Evolutionary conservation across 176 grass and related monocot genomes (phyloP), one percentile per base, ranked within the genome.

Genomic region (Rhynchospora pubera): DNA sequence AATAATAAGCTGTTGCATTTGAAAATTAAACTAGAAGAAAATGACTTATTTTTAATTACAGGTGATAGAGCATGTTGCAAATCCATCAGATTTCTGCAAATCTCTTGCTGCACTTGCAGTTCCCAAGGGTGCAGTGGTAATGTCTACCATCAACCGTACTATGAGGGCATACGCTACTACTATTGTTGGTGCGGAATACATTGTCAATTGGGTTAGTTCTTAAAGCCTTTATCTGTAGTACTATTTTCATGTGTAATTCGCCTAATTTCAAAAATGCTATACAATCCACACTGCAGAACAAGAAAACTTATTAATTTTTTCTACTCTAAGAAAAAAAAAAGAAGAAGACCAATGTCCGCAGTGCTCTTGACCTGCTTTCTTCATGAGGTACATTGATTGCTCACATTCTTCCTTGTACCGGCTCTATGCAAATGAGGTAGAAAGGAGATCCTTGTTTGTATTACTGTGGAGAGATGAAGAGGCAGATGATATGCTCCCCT

Each of bases 61-160:
- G 95, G 95, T 98, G 82, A 98, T 98, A 69, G 95, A 98, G 68
- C 95, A 98, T 18, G 95, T 98, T 34, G 89, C 89, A 80, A 87
- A 88, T 84, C 90, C 95, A 59, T 46, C 63, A 59, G 92, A 93
- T 21, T 98, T 98, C 47, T 98, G 95, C 77, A 81, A 93, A 84
- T 98, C 90, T 52, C 87, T 98, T 30, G 86, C 85, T 58, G 90
- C 85, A 76, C 64, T 98, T 70, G 88, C 90, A 94, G 82, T 44
- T 90, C 85, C 88, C 57, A 82, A 71, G 81, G 92, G 92, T 16
- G 90, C 85, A 55, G 92, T 89, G 75, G 81, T 98, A 57, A 83
- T 98, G 65, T 98, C 95, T 75, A 98, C 95, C 62, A 93, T 98
- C 66, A 98, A 98, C 48, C 92, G 95, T 2, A 92, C 95, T 28